Percentiles rank a stretch among this genome's conserved stretches.
phyloP scores from a whole-genome alignment of 352 stramenopile species.

The Globisporangium radiosum region DNA sequence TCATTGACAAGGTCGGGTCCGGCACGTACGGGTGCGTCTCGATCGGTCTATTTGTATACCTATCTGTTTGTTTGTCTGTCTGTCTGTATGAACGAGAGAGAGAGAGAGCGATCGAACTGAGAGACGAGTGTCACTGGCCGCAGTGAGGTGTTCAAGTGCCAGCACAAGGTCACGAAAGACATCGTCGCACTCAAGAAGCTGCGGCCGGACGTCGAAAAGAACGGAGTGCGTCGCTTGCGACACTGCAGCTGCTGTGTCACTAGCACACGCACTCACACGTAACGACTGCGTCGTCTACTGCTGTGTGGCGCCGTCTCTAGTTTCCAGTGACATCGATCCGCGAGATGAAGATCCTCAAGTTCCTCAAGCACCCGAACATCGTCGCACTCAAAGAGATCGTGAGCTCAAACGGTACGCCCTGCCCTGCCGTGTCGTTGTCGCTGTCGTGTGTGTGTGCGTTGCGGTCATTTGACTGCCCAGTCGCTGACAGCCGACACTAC shows the following conservation, averaged over 20 bases:
- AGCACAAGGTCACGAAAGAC: constrained; percentile 83
- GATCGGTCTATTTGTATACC: neutral
- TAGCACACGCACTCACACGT: too few relatives aligned
- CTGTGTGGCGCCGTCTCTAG: constrained; percentile 18
- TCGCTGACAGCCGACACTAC: too few relatives aligned
- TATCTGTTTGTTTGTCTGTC: neutral
- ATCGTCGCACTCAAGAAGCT: constrained; percentile 86
- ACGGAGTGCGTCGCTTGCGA: constrained; percentile 41
- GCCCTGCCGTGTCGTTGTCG: neutral
- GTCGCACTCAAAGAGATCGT: constrained; percentile 96
- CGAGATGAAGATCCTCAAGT: constrained; percentile 98
- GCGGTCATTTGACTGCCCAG: neutral
- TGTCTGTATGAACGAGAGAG: neutral
- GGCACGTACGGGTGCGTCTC: constrained; percentile 72
- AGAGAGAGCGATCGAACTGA: too few relatives aligned
- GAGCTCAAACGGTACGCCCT: constrained; percentile 52
- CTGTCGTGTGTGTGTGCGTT: neutral
- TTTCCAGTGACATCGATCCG: constrained; percentile 94
- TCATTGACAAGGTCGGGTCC: constrained; percentile 85
- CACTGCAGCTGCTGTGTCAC: too few relatives aligned
- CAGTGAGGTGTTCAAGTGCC: constrained; percentile 86
- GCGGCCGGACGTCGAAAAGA: constrained; percentile 80
- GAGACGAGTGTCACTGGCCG: neutral
- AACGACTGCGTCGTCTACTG: neutral
- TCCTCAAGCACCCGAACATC: constrained; percentile 92